Evolutionary conservation across 257 asterid species (phyloP), one percentile per base, ranked within the genome.

Genomic region (Fraxinus pennsylvanica): DNA sequence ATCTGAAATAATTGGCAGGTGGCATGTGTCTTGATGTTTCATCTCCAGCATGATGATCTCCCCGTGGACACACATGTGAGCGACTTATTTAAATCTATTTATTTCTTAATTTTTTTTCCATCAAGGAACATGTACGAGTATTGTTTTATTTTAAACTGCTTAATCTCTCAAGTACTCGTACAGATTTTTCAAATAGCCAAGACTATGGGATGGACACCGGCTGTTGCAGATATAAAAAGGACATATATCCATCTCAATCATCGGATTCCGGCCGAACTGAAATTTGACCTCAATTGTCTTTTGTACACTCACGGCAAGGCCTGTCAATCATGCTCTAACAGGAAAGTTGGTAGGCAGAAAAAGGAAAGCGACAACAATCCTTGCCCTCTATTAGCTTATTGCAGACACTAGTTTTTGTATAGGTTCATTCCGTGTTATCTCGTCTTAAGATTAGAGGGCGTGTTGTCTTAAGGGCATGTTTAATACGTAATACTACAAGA

Each of bases 31-130:
- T 78, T 93, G 95, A 85, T 93, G 98, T 92, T 93, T 83, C 88
- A 93, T 63, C 90, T 93, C 75, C 97, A 93, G 74, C 87, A 82
- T 70, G 96, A 93, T 72, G 97, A 93, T 83, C 92, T 94, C 79
- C 96, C 97, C 0, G 97, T 92, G 68, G 98, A 92, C 86, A 90
- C 96, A 50, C 98, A 94, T 63, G 98, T 94, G 87, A 88, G 96
- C 80, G 22, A 22, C 67, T 71, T 66, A 21, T 38, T 14, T 71
- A 68, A 63, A 5, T 36, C 0, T 14, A 29, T 61, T 21, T 66
- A 59, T 71, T 39, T 68, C 30, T 50, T 41, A 27, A 25, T 1
- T 39, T 71, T 5, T 47, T 47, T 41, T 38, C 59, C 5, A 29
- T 22, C 50, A 41, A 5, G 41, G 50, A 70, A 73, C 39, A 2